Evolutionary conservation across 139 green algal species (phyloP), one percentile per base, ranked within the genome.

Genomic region (Volvox africanus): DNA sequence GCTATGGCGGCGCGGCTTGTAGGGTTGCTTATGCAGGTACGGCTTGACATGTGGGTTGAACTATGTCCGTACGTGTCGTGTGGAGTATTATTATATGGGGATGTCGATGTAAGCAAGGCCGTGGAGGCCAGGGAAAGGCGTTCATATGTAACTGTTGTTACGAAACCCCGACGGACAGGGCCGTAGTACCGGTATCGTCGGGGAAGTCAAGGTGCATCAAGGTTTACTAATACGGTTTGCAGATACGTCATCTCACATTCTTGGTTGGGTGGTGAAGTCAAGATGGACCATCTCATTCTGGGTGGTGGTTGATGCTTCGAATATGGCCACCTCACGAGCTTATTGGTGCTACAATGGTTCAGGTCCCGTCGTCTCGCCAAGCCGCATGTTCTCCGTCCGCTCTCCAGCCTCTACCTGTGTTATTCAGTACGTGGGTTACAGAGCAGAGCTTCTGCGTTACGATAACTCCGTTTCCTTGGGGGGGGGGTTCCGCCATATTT

Each of bases 1-100:
- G 32, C 71, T 0, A 24, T 73, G 36, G 12, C 36, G 73, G 71
- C 28, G 73, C 18, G 86, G 21, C 73, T 90, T 50, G 26, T 83
- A 69, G 86, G 86, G 73, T 32, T 90, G 44, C 6, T 83, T 21
- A 90, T 90, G 86, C 85, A 89, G 85, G 85, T 89, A 71, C 24
- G 35, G 36, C 1, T 82, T 73, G 24, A 16, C 65, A 28, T 16
- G 2, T 73, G 16, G 65, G 65, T 28, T 28, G 65, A 28, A 73
- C 21, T 12, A 24, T 28, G 11, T 73, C 21, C 5, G 65, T 28
- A 28, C 44, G 65, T 73, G 24, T 73, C 65, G 65, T 24, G 65
- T 9, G 65, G 65, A 28, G 11, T 24, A 24, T 24, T 24, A 24
- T 30, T 6, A 28, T 26, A 28, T 24, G 65, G 65, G 65, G 65